Percentiles rank a stretch among this genome's conserved stretches.
Evolutionary conservation across 2,329 filamentous ascomycete genomes (phyloP).

Genomic region (Beauveria sp.): DNA sequence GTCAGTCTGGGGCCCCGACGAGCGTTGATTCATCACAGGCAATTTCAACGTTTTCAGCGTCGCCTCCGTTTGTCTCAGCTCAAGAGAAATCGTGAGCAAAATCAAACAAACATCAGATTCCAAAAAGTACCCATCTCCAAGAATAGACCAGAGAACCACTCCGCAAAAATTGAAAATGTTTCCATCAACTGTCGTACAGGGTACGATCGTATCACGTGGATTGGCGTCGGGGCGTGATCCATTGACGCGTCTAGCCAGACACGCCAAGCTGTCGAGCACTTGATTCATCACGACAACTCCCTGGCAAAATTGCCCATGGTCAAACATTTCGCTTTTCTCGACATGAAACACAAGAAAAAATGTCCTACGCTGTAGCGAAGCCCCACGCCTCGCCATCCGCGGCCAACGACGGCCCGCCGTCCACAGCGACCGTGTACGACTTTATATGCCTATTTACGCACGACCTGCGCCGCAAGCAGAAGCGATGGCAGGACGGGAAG

Average conservation of each 20-base stretch:
- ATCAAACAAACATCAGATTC: too few species aligned
- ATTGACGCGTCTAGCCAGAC: conserved; percentile 11
- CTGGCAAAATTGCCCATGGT: conserved; percentile 2
- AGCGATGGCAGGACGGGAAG: conserved; percentile 88
- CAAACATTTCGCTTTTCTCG: neutral
- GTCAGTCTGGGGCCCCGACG: too few species aligned
- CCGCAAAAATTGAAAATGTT: too few species aligned
- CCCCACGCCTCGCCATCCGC: conserved; percentile 1
- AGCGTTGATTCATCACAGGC: too few species aligned
- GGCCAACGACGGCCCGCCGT: conserved; percentile 25
- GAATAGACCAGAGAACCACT: too few species aligned
- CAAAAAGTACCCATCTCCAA: too few species aligned
- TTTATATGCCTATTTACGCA: conserved; percentile 82
- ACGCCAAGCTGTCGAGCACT: neutral
- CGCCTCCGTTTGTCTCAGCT: too few species aligned
- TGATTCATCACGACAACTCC: conserved; percentile 13
- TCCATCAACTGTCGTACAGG: neutral
- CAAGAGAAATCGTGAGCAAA: too few species aligned
- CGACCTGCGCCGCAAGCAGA: conserved; percentile 78
- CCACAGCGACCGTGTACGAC: conserved; percentile 68
- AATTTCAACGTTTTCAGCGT: too few species aligned
- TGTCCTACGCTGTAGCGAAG: conserved; percentile 12
- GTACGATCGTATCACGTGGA: conserved; percentile 7
- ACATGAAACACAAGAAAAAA: neutral
- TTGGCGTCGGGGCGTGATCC: conserved; percentile 10